phyloP scores from a whole-genome alignment of 495 filamentous ascomycete species.

The Podospora comata region DNA sequence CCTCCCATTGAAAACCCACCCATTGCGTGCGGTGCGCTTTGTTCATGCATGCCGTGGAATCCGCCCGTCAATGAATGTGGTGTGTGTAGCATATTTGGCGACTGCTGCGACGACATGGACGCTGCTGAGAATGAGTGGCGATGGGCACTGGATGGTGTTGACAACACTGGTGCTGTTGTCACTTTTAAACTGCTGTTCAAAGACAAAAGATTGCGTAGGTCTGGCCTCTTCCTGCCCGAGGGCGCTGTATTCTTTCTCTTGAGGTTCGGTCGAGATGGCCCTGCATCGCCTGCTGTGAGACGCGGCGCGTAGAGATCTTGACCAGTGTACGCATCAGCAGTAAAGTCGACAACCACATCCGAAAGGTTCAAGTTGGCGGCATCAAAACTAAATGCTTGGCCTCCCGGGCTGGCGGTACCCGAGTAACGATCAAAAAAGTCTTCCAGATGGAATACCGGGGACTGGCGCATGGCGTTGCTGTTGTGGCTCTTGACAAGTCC shows the following conservation, averaged over 20 bases:
- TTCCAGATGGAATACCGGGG: conserved; percentile 76
- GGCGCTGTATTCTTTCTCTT: conserved; percentile 42
- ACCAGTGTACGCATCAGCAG: conserved; percentile 45
- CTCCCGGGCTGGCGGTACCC: conserved; percentile 41
- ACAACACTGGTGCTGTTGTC: conserved; percentile 25
- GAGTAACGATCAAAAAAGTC: conserved; percentile 81
- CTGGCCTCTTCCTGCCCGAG: conserved; percentile 34
- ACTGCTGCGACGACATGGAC: conserved; percentile 30
- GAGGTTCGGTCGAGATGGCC: conserved; percentile 33
- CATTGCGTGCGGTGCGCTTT: conserved; percentile 21
- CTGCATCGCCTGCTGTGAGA: conserved; percentile 18
- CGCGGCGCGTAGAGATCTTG: conserved; percentile 44
- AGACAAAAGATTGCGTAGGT: conserved; percentile 29
- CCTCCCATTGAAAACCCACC: conserved; percentile 26
- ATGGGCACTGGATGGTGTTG: conserved; percentile 30
- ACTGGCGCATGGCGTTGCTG: conserved; percentile 57
- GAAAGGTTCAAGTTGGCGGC: conserved; percentile 50
- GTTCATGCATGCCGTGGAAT: conserved; percentile 20
- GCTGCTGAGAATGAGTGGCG: conserved; percentile 35
- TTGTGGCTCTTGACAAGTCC: conserved; percentile 70
- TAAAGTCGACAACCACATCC: conserved; percentile 51
- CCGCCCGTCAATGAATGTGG: conserved; percentile 25
- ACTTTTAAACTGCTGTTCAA: conserved; percentile 25
- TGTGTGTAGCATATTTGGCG: conserved; percentile 33
- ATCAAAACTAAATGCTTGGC: conserved; percentile 48